phyloP scores from a whole-genome alignment of 164 flowering plant species.

The Magnolia officinalis region DNA sequence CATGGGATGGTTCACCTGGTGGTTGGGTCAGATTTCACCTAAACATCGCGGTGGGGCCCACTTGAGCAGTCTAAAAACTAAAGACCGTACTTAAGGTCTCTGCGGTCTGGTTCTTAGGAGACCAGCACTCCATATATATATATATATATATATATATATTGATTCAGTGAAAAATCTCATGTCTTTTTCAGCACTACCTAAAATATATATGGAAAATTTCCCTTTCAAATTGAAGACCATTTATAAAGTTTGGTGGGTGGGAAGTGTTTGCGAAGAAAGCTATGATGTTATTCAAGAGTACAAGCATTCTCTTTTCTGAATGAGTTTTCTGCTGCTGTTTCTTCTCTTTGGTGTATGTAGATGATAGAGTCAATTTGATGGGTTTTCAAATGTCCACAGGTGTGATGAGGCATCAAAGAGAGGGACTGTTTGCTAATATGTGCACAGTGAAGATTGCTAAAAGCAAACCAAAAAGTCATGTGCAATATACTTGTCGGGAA shows the following conservation, averaged over 20 bases:
- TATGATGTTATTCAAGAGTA: neutral
- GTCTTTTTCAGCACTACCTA: neutral
- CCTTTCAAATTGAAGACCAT: neutral
- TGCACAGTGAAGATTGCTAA: slow-evolving; percentile 37
- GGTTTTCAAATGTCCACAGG: slow-evolving; percentile 46
- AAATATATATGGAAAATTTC: neutral
- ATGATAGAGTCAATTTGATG: slow-evolving; percentile 42
- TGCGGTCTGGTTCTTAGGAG: too few species aligned
- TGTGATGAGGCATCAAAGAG: slow-evolving; percentile 32
- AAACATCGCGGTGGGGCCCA: too few species aligned
- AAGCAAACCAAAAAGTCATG: slow-evolving; percentile 22
- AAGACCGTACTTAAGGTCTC: too few species aligned
- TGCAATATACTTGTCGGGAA: slow-evolving; percentile 10
- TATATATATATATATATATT: too few species aligned
- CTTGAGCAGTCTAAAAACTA: too few species aligned
- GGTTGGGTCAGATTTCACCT: too few species aligned
- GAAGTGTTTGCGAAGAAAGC: neutral
- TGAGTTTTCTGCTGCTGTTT: neutral
- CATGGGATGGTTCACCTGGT: too few species aligned
- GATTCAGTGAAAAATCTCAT: too few species aligned
- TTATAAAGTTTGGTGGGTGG: neutral
- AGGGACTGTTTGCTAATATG: slow-evolving; percentile 28
- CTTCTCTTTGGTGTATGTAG: neutral
- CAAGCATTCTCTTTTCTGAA: neutral
- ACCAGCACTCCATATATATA: too few species aligned